phyloP scores from a whole-genome alignment of 257 asterid species.

The Ilex asprella region DNA sequence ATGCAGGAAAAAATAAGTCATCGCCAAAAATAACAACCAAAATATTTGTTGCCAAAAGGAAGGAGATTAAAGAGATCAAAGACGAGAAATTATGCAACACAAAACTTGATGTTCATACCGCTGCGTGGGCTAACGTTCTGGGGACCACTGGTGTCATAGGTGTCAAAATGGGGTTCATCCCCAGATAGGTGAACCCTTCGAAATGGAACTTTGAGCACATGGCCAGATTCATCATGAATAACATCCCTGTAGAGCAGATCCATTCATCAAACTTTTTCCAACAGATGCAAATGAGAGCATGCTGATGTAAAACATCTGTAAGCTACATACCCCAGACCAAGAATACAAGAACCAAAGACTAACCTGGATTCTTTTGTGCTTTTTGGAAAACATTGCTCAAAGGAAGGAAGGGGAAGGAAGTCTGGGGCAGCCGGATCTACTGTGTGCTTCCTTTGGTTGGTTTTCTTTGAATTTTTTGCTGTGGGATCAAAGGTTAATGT shows the following conservation, averaged over 20 bases:
- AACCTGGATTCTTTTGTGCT: too few relatives aligned
- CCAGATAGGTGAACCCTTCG: constrained; percentile 83
- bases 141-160: constrained; percentile 97
- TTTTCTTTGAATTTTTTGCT: too few relatives aligned
- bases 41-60: not conserved
- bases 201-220: constrained; percentile 72
- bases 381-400: too few relatives aligned
- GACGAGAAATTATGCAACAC: constrained; percentile 1
- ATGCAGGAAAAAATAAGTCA: not conserved
- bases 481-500: too few relatives aligned
- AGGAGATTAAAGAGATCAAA: not conserved
- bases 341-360: too few relatives aligned
- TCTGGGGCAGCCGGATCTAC: too few relatives aligned
- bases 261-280: constrained; percentile 7
- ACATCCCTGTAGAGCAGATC: constrained; percentile 60
- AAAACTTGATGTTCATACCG: constrained; percentile 34
- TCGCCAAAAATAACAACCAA: not conserved
- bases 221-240: constrained; percentile 72
- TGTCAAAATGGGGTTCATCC: constrained; percentile 84
- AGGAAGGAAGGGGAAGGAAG: too few relatives aligned
- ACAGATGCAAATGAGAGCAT: too few relatives aligned
- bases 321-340: too few relatives aligned
- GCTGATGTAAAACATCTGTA: constrained; percentile 4
- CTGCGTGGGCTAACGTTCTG: constrained; percentile 58
- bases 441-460: too few relatives aligned